Evolutionary conservation across 495 filamentous ascomycete genomes (phyloP), one percentile per base, ranked within the genome.

Genomic region (Geopyxis carbonaria): DNA sequence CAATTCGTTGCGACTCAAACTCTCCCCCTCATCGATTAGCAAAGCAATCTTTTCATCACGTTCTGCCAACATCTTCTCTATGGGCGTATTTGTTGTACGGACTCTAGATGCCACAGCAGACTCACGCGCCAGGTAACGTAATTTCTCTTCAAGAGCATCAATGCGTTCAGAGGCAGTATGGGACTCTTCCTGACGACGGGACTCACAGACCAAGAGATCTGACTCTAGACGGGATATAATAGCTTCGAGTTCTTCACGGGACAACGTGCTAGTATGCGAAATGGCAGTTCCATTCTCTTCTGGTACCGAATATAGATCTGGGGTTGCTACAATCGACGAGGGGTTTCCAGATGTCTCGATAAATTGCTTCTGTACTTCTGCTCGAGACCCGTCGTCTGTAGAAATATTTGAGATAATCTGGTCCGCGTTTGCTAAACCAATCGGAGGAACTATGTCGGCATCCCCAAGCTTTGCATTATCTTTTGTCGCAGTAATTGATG

Each of bases 21-120:
- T 85, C 53, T 93, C 82, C 0, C 91, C 89, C 59, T 97, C 89
- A 50, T 91, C 76, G 59, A 97, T 76, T 10, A 97, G 62, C 29
- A 85, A 64, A 4, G 83, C 80, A 42, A 94, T 89, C 46, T 81
- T 78, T 47, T 87, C 82, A 44, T 94, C 83, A 43, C 85, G 87
- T 52, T 89, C 84, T 6, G 80, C 75, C 6, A 93, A 59, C 49
- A 79, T 81, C 55, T 75, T 80, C 38, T 92, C 80, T 4, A 61
- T 22, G 45, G 72, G 80, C 2, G 76, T 75, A 0, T 70, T 54
- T 2, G 78, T 72, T 13, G 66, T 63, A 3, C 67, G 59, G 2
- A 71, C 74, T 2, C 75, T 69, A 4, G 85, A 76, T 0, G 76
- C 64, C 21, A 82, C 78, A 1, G 77, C 72, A 24, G 77, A 75